A percentile compares a stretch with the other conserved stretches of the same genome.
These are phyloP conservation scores for Lyophyllum atratum DNA, from an alignment of 768 basidiomycete genomes.

Conservation along the genomic window DNA sequence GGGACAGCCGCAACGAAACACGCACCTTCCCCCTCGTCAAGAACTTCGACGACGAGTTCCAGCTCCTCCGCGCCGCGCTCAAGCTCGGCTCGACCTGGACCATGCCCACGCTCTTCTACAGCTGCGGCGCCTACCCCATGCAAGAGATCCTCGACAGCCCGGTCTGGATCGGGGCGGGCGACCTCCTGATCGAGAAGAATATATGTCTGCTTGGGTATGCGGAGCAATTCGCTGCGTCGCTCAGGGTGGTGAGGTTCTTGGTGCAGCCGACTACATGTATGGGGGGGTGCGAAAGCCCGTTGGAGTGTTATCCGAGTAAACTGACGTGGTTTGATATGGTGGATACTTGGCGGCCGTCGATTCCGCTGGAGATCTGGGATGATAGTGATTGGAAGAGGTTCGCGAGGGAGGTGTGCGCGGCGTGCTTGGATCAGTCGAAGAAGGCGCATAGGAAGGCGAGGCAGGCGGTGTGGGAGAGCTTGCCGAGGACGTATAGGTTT, in stretches of 20 bases:
- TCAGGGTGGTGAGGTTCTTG: conserved; percentile 14
- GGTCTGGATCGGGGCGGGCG: conserved; percentile 14
- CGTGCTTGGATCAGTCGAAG: conserved; percentile 11
- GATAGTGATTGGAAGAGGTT: conserved; percentile 19
- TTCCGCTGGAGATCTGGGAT: conserved; percentile 18
- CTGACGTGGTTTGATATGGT: conserved; percentile 16
- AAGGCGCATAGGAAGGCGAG: conserved; percentile 18
- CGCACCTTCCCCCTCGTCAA: conserved; percentile 16
- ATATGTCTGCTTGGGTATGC: conserved; percentile 15
- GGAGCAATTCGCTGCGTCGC: conserved; percentile 14
- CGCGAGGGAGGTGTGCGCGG: conserved; percentile 11
- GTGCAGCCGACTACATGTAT: conserved; percentile 7
- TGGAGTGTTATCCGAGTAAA: conserved; percentile 9
- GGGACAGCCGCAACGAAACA: conserved; percentile 12
- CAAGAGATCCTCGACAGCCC: conserved; percentile 17
- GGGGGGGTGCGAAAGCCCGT: not conserved
- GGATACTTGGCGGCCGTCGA: conserved; percentile 15
- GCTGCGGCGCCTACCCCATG: conserved; percentile 19
- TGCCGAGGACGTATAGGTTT: conserved; percentile 32
- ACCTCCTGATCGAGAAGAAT: conserved; percentile 14
- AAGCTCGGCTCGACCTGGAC: conserved; percentile 19
- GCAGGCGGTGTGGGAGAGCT: conserved; percentile 30
- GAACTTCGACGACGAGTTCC: conserved; percentile 19
- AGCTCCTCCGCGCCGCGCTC: conserved; percentile 18
- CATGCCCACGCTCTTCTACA: conserved; percentile 21